phyloP scores from a whole-genome alignment of 1,284 basidiomycete genomes.

The Marasmius sp. region DNA sequence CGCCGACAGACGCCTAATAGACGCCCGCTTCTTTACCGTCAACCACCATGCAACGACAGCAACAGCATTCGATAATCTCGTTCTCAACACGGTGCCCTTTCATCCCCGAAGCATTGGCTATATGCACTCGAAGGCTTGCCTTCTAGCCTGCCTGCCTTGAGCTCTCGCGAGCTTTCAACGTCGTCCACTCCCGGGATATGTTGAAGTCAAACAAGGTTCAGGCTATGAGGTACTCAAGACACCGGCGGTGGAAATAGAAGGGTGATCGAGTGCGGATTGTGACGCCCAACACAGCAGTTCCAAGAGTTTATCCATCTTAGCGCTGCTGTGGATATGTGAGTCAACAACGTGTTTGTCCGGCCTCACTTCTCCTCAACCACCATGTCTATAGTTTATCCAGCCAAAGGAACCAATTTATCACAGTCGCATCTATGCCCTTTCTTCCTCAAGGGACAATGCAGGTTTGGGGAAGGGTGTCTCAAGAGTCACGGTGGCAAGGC shows the following conservation, averaged over 20 bases:
- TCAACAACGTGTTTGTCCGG: background rate
- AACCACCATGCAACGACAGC: too few relatives aligned
- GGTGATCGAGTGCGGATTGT: too few relatives aligned
- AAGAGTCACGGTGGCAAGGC: background rate
- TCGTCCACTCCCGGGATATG: too few relatives aligned
- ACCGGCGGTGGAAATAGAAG: background rate
- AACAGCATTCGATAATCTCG: too few relatives aligned
- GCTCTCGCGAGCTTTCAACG: too few relatives aligned
- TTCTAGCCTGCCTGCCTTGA: too few relatives aligned
- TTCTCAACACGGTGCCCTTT: too few relatives aligned
- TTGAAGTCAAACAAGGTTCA: background rate
- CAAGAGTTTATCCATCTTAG: background rate
- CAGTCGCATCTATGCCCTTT: slow-evolving; percentile 1
- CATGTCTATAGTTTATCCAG: background rate
- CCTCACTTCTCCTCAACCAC: background rate
- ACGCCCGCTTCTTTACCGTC: too few relatives aligned
- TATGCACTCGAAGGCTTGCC: too few relatives aligned
- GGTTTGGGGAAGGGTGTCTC: slow-evolving; percentile 6
- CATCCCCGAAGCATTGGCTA: too few relatives aligned
- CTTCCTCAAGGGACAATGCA: slow-evolving; percentile 7
- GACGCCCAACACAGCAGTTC: background rate
- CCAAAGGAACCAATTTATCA: background rate
- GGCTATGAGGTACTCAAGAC: background rate
- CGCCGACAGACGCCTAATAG: too few relatives aligned
- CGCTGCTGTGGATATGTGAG: background rate